Evolutionary conservation across 805 yeast genomes (phyloP).

Genomic region (Kluyveromyces wickerhamii): DNA sequence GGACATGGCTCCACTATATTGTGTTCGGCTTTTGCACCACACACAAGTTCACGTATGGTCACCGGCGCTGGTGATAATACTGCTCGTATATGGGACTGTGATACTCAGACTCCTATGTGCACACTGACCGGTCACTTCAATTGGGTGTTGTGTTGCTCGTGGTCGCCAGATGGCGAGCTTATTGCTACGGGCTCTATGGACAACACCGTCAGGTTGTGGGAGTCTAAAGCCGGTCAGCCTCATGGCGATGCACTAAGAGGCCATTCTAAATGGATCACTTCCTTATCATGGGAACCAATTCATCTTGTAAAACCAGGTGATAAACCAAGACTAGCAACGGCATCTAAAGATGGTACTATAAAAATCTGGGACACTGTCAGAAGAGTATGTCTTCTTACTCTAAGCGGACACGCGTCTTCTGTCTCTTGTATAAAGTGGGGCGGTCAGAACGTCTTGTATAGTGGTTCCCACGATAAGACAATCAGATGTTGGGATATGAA

Average conservation of each 20-base stretch:
- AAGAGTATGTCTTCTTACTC: slow-evolving; percentile 55
- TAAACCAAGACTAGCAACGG: slow-evolving; percentile 67
- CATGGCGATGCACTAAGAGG: slow-evolving; percentile 71
- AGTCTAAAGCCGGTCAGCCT: slow-evolving; percentile 61
- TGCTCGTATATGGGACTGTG: slow-evolving; percentile 94
- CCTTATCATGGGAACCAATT: slow-evolving; percentile 89
- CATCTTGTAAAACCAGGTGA: slow-evolving; percentile 66
- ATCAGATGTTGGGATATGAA: slow-evolving; percentile 84
- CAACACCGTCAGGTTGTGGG: slow-evolving; percentile 82
- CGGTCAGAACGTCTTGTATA: slow-evolving; percentile 74
- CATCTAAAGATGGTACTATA: slow-evolving; percentile 86
- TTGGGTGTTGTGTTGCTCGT: slow-evolving; percentile 89
- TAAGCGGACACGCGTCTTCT: slow-evolving; percentile 82
- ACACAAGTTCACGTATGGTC: slow-evolving; percentile 74
- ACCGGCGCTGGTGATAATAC: slow-evolving; percentile 97
- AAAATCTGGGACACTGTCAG: slow-evolving; percentile 81
- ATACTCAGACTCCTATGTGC: slow-evolving; percentile 82
- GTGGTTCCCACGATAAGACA: slow-evolving; percentile 92
- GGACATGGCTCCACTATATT: slow-evolving; percentile 94
- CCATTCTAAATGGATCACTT: slow-evolving; percentile 83
- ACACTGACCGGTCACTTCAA: slow-evolving; percentile 79
- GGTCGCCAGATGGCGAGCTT: slow-evolving; percentile 86
- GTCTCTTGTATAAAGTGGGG: slow-evolving; percentile 98
- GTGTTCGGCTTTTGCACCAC: slow-evolving; percentile 90
- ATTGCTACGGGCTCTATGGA: slow-evolving; percentile 98